Evolutionary conservation across 75 land plant genomes (phyloP).

Genomic region (Sequoiadendron giganteum): DNA sequence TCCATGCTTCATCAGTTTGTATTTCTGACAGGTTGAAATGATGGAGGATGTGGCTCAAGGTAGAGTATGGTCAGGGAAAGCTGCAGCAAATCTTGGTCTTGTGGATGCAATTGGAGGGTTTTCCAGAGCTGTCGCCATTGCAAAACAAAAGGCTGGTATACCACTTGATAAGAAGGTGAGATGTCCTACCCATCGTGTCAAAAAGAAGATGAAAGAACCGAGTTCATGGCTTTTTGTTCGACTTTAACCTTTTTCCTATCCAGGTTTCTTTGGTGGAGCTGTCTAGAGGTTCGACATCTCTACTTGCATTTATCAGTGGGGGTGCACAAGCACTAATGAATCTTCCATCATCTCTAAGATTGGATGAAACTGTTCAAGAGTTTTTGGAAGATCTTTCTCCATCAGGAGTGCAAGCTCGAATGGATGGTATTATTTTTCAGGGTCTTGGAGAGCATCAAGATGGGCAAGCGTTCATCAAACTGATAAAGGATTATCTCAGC

Average conservation of each 20-base stretch:
- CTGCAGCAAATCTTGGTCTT: slow-evolving; percentile 75
- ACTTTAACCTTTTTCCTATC: not conserved
- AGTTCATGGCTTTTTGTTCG: not conserved
- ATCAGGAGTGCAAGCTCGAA: slow-evolving; percentile 81
- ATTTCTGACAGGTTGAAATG: slow-evolving; percentile 62
- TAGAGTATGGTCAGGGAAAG: slow-evolving; percentile 94
- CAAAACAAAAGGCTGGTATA: slow-evolving; percentile 82
- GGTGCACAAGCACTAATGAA: slow-evolving; percentile 44
- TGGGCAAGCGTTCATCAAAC: slow-evolving; percentile 31
- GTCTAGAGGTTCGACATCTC: slow-evolving; percentile 62
- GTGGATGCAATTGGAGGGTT: slow-evolving; percentile 96
- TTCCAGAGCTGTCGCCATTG: slow-evolving; percentile 88
- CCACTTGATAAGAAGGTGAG: slow-evolving; percentile 73
- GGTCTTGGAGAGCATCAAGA: slow-evolving; percentile 36
- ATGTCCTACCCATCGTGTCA: not conserved
- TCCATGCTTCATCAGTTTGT: not conserved
- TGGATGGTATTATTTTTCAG: slow-evolving; percentile 77
- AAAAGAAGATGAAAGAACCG: not conserved
- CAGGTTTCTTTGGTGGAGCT: slow-evolving; percentile 92
- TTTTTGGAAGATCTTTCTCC: slow-evolving; percentile 47
- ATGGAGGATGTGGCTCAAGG: slow-evolving; percentile 99
- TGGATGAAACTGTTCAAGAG: slow-evolving; percentile 46
- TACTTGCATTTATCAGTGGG: slow-evolving; percentile 59
- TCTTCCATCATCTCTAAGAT: slow-evolving; percentile 12
- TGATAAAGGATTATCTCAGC: slow-evolving; percentile 57